Evolutionary conservation across 345 rosid species (phyloP).

Genomic region (Brassica carinata): DNA sequence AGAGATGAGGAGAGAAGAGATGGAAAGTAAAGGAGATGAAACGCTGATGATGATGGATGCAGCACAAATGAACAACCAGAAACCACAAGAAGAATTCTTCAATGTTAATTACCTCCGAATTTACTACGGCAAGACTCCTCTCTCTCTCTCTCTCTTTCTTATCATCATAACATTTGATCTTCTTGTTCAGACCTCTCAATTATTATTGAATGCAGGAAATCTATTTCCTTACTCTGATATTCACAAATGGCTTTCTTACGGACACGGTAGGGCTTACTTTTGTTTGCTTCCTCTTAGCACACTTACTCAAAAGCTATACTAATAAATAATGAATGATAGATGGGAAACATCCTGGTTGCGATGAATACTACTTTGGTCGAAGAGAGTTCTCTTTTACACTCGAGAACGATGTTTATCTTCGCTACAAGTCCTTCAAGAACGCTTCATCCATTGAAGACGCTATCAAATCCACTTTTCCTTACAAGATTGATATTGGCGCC

Average conservation of each 20-base stretch:
- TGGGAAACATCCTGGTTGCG: slow-evolving; percentile 95
- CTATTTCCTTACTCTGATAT: slow-evolving; percentile 79
- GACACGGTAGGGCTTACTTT: slow-evolving; percentile 59
- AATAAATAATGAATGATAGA: not conserved
- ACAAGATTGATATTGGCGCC: slow-evolving; percentile 90
- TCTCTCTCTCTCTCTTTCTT: not conserved
- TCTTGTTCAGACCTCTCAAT: not conserved
- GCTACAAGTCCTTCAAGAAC: slow-evolving; percentile 74
- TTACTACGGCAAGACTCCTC: not conserved
- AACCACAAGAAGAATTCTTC: not conserved
- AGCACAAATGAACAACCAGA: not conserved
- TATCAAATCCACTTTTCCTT: slow-evolving; percentile 68
- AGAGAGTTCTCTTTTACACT: slow-evolving; percentile 92
- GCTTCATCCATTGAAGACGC: slow-evolving; percentile 60
- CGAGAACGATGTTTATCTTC: slow-evolving; percentile 68
- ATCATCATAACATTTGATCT: not conserved
- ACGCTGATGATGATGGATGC: not conserved
- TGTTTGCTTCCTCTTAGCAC: not conserved
- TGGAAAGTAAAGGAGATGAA: not conserved
- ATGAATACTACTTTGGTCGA: slow-evolving; percentile 64
- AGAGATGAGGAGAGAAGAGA: not conserved
- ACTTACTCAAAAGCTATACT: not conserved
- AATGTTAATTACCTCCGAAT: not conserved
- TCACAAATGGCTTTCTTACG: slow-evolving; percentile 87
- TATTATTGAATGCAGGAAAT: slow-evolving; percentile 55